A percentile compares a stretch with the other conserved stretches of the same genome.
Evolutionary conservation across 1,139 yeast species (phyloP).

Genomic region (Saccharomyces uvarum): DNA sequence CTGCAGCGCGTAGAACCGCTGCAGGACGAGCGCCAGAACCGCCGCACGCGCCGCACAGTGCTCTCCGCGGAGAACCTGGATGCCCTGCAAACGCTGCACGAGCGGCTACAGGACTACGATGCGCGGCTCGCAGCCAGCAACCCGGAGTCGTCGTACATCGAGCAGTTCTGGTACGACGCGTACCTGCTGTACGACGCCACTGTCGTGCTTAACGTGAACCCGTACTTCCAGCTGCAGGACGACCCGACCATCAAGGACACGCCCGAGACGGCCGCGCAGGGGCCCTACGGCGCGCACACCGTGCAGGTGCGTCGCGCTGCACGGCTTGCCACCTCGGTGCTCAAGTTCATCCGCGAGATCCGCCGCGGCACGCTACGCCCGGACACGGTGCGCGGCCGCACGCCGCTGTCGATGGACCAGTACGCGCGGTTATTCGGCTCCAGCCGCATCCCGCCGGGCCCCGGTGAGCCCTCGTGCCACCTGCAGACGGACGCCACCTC

Average conservation of each 20-base stretch:
- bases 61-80: constrained; percentile 50
- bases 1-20: constrained; percentile 61
- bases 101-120: constrained; percentile 32
- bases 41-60: constrained; percentile 51
- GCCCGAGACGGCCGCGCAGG: constrained; percentile 3
- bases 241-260: constrained; percentile 70
- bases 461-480: constrained; percentile 50
- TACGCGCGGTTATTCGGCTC: constrained; percentile 77
- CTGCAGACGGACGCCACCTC: constrained; percentile 70
- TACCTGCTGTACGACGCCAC: constrained; percentile 79
- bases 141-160: constrained; percentile 67
- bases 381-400: constrained; percentile 54
- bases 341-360: constrained; percentile 69
- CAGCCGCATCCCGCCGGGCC: constrained; percentile 67
- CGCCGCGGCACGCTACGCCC: constrained; percentile 66
- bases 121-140: constrained; percentile 55
- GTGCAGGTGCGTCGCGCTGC: constrained; percentile 71
- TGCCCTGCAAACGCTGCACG: constrained; percentile 26
- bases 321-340: constrained; percentile 60
- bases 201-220: constrained; percentile 77
- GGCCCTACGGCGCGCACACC: constrained; percentile 22
- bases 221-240: constrained; percentile 77
- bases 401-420: constrained; percentile 80
- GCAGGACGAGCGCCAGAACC: constrained; percentile 63
- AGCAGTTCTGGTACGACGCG: constrained; percentile 87